Base-by-base conservation (phyloP, 1,284 basidiomycete genomes). In the Hemileia vastatrix region DNA sequence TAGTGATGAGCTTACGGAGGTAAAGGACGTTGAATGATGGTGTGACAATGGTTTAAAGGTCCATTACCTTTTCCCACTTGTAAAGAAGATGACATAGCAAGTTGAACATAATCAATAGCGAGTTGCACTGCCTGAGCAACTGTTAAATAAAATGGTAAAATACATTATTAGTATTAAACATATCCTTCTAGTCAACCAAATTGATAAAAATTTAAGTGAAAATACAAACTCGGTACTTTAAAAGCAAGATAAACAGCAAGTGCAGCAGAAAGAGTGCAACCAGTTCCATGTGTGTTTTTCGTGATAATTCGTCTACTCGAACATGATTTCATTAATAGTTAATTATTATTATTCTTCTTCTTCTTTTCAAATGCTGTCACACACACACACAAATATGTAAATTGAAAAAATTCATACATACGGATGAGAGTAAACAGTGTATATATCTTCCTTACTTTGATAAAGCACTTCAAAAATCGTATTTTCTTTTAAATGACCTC, bases 201-300 rank as follows among this genome's bases (percentile, higher is more conserved):
- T n/a, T n/a, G n/a, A n/a, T n/a, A n/a, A n/a, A n/a, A n/a, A n/a
- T n/a, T n/a, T n/a, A n/a, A n/a, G n/a, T n/a, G n/a, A n/a, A n/a
- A n/a, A n/a, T n/a, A n/a, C n/a, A n/a, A n/a, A n/a, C n/a, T n/a
- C n/a, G n/a, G n/a, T n/a, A n/a, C n/a, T n/a, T n/a, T n/a, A n/a
- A n/a, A 78, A 0, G 82, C 84, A 11, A 91, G 77, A 21, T 80
- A 80, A 55, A 84, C 85, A 1, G 87, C 85, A 13, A 95, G 81
- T 0, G 90, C 89, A 0, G 91, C 85, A 44, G 86, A 87, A 6
- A 96, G 80, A 0, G 93, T 96, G 74, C 92, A 97, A 1, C 93
- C 93, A 0, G 93, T 96, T 0, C 93, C 93, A 72, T 96, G 93
- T 0, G 92, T 93, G 67, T 81, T 88, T 23, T 77, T 81, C 8